Base-by-base conservation (phyloP, 1,284 basidiomycete species). In the Moniliophthora roreri region DNA sequence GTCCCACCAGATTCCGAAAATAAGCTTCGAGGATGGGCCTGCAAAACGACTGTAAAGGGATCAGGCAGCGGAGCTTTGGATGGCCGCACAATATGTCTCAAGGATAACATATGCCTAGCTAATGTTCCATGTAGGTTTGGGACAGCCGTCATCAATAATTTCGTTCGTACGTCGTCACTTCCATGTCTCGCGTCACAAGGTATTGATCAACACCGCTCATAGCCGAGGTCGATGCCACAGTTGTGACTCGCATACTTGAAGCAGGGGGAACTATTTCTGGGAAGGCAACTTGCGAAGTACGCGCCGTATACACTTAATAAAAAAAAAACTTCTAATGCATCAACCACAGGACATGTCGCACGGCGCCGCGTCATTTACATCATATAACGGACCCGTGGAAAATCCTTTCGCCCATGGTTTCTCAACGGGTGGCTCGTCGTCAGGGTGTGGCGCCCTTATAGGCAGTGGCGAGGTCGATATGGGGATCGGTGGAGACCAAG, bases 401-500 rank as follows among this genome's bases (percentile, higher is more conserved):
- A 79, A 79, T 52, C 72, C 74, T 2, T 73, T 71, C 56, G 76
- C 73, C 8, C 57, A 60, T 13, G 76, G 76, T 1, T 78, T 75
- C 51, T 74, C 71, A 11, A 65, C 73, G 7, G 77, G 76, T 10
- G 78, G 77, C 0, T 75, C 73, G 9, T 72, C 68, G 42, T 76
- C 74, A 13, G 78, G 78, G 2, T 77, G 74, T 45, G 77, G 69
- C 6, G 74, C 70, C 11, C 71, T 79, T 10, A 64, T 79, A 3
- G 73, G 69, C 1, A 60, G 65, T 1, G 73, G 71, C 9, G 69
- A 68, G 18, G 73, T 73, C 9, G 73, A 77, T 53, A 66, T 79
- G 63, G 77, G 70, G n/a, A 71, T 80, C 23, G 78, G 78, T 1
- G 77, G 74, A 11, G 77, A 80, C 58, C 74, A 77, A 58, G 74